Conservation (phyloP, 352 stramenopile species). For the Phytophthora sp. region DNA sequence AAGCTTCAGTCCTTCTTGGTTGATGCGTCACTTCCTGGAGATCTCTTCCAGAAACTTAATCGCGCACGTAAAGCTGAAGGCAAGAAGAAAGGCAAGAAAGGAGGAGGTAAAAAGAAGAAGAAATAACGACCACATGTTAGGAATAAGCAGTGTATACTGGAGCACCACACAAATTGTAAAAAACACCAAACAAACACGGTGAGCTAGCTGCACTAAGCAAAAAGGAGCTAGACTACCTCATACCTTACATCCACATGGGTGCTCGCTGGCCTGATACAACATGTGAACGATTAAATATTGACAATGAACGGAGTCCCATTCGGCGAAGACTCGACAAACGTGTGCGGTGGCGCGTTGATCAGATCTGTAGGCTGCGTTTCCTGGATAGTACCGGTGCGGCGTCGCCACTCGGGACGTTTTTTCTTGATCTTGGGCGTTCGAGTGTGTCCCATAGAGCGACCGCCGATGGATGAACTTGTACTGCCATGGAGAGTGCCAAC, state of each 20-base stretch:
- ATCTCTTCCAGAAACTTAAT: slow-evolving; percentile 80
- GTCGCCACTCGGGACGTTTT: slow-evolving; percentile 44
- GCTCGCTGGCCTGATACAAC: slow-evolving; percentile 8
- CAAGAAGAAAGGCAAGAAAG: slow-evolving; percentile 87
- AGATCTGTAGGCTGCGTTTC: slow-evolving; percentile 42
- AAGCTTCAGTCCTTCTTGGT: slow-evolving; percentile 81
- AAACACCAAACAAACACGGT: slow-evolving; percentile 35
- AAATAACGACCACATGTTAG: slow-evolving; percentile 20
- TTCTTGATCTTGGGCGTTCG: slow-evolving; percentile 42
- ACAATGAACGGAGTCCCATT: slow-evolving; percentile 60
- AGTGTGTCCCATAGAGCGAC: slow-evolving; percentile 19
- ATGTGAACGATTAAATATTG: slow-evolving; percentile 56
- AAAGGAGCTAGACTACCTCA: slow-evolving; percentile 22
- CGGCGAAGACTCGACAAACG: slow-evolving; percentile 56
- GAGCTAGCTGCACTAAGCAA: slow-evolving; percentile 23
- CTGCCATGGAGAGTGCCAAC: slow-evolving; percentile 33
- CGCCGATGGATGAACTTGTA: slow-evolving; percentile 21
- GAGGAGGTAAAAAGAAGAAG: slow-evolving; percentile 73
- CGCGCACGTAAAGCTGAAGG: slow-evolving; percentile 67
- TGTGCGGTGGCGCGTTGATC: slow-evolving; percentile 30
- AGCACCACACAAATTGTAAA: slow-evolving; percentile 28
- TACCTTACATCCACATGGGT: slow-evolving; percentile 32
- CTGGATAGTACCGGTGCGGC: slow-evolving; percentile 48
- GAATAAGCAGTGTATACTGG: slow-evolving; percentile 22
- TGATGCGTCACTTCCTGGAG: slow-evolving; percentile 68